Evolutionary conservation across 345 rosid genomes (phyloP), one percentile per base, ranked within the genome.

Genomic region (Pugionium cornutum): DNA sequence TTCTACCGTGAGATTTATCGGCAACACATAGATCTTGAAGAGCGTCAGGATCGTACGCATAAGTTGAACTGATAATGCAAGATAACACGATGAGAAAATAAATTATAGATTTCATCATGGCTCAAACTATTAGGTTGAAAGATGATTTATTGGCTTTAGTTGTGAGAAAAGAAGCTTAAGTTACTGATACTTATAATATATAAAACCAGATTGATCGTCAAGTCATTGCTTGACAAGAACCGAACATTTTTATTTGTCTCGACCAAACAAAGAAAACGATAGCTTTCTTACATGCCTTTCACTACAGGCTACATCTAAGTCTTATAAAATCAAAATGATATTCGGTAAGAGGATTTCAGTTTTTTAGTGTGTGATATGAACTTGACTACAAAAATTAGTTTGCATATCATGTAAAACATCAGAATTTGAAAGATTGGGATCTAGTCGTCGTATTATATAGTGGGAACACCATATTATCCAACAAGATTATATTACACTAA

Each of bases 1-100:
- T 25, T 31, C 3, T 58, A 67, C 78, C 70, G 40, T 62, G 78
- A 36, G 61, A 18, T 49, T 67, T 63, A 49, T 70, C 71, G 29
- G 88, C 89, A 25, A 84, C 92, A 39, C 92, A 87, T 9, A 84
- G 58, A 76, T 87, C 92, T 75, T 87, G 92, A 53, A 84, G 89
- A 65, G 68, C 64, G 63, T 87, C 92, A 4, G 92, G 83, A 57
- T 87, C 89, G 11, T 72, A 77, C 6, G 84, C 86, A 31, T 53
- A 37, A 18, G 67, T 57, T 50, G 67, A 62, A 2, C 69, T 49
- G 31, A 84, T n/a, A 27, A 67, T 61, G 54, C 68, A 74, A 39
- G 49, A 67, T 27, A 67, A 18, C 47, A 67, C 44, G n/a, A 60
- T 53, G 34, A 49, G 4, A 4, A 54, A 4, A n/a, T 5, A 66